These are phyloP conservation scores for Tolypocladium ophioglossoides DNA, from an alignment of 2,329 filamentous ascomycete species.

Conservation along the genomic window DNA sequence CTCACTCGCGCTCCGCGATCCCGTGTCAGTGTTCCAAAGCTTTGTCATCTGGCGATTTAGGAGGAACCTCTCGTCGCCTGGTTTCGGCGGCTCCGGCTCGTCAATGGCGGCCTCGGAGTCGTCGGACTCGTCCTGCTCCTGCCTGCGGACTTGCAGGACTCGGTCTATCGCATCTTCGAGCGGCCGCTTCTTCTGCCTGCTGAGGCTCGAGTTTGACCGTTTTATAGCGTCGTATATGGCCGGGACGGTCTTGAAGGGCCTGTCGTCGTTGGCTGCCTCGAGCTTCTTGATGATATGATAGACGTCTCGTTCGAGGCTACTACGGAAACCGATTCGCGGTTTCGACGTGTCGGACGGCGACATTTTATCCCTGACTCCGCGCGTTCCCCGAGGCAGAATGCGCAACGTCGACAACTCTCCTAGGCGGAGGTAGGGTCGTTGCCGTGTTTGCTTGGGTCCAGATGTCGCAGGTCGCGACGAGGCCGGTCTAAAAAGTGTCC, in stretches of 20 bases:
- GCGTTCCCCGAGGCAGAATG: neutral
- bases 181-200: constrained; percentile 68
- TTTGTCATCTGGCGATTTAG: constrained; percentile 32
- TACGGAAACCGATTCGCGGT: constrained; percentile 11
- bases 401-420: neutral
- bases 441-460: neutral
- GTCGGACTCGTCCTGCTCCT: constrained; percentile 49
- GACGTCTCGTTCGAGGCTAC: constrained; percentile 54
- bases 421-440: neutral
- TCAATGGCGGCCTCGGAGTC: constrained; percentile 39
- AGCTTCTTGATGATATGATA: constrained; percentile 73
- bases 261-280: constrained; percentile 51
- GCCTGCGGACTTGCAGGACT: constrained; percentile 63
- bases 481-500: neutral
- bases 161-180: constrained; percentile 80
- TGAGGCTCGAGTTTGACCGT: constrained; percentile 75
- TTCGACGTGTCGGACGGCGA: neutral
- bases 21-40: constrained; percentile 20
- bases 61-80: constrained; percentile 25
- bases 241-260: constrained; percentile 37
- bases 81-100: constrained; percentile 22
- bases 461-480: neutral
- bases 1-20: constrained; percentile 9
- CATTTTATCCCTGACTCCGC: neutral
- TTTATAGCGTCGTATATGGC: constrained; percentile 72